Conservation (phyloP, 2,329 filamentous ascomycete genomes). For the Juglanconis sp. region DNA sequence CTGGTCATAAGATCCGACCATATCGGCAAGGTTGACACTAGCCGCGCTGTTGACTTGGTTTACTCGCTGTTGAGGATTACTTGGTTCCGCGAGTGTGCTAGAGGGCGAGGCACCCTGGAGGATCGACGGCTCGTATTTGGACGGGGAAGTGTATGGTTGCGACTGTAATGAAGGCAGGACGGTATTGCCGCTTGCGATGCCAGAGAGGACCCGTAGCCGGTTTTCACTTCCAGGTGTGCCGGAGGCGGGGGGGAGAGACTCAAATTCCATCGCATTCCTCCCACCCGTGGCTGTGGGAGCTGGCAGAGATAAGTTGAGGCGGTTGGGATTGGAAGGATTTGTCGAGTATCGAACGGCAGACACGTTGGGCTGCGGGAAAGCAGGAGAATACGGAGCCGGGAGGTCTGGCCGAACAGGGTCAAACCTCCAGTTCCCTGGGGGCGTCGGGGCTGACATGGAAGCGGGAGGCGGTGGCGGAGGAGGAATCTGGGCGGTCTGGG, state of each 20-base stretch:
- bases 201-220: constrained; percentile 25
- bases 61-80: constrained; percentile 18
- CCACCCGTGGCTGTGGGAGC: constrained; percentile 12
- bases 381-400: constrained; percentile 44
- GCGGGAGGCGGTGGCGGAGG: constrained; percentile 7
- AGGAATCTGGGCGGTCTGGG: constrained; percentile 23
- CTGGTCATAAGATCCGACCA: constrained; percentile 20
- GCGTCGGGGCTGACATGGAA: constrained; percentile 32
- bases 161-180: constrained; percentile 16
- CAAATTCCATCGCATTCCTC: constrained; percentile 26
- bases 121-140: constrained; percentile 43
- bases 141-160: constrained; percentile 35
- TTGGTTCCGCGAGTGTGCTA: constrained; percentile 36
- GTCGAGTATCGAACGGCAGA: constrained; percentile 47
- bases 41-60: constrained; percentile 10
- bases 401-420: constrained; percentile 57
- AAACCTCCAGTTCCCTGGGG: constrained; percentile 58
- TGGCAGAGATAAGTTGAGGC: constrained; percentile 21
- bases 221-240: constrained; percentile 27
- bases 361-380: constrained; percentile 47
- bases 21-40: neutral
- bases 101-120: constrained; percentile 39
- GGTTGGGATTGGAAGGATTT: constrained; percentile 26
- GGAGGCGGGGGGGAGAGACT: constrained; percentile 26
- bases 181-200: constrained; percentile 21